Evolutionary conservation across 2,329 filamentous ascomycete species (phyloP).

Genomic region (Pyrenochaeta sp.): DNA sequence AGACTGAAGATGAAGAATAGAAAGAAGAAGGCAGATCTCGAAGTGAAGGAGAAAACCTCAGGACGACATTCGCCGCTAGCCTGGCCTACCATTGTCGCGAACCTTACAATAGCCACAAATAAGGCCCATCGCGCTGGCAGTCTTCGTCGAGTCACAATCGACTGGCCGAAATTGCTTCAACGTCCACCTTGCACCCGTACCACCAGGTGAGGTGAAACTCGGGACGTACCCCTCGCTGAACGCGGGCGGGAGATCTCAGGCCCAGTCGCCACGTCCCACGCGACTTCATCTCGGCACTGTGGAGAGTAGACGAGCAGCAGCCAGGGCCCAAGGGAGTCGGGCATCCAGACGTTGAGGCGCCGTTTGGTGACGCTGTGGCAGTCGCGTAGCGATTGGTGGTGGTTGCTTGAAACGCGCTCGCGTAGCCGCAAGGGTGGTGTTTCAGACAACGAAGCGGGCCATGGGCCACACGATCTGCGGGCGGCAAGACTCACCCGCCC

Average conservation of each 20-base stretch:
- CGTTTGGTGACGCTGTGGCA: slow-evolving; percentile 36
- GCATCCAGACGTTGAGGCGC: slow-evolving; percentile 33
- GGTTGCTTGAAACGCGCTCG: slow-evolving; percentile 36
- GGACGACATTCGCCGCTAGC: slow-evolving; percentile 30
- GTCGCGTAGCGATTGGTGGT: slow-evolving; percentile 47
- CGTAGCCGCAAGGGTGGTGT: slow-evolving; percentile 31
- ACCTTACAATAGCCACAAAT: slow-evolving; percentile 40
- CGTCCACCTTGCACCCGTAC: slow-evolving; percentile 25
- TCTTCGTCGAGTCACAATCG: slow-evolving; percentile 31
- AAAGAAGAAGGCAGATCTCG: slow-evolving; percentile 8
- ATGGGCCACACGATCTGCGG: slow-evolving; percentile 32
- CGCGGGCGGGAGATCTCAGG: slow-evolving; percentile 12
- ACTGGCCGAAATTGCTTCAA: slow-evolving; percentile 46
- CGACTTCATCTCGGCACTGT: slow-evolving; percentile 9
- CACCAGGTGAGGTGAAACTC: slow-evolving; percentile 39
- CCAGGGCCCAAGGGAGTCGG: slow-evolving; percentile 19
- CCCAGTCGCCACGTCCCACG: slow-evolving; percentile 23
- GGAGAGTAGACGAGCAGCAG: slow-evolving; percentile 12
- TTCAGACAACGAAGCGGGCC: slow-evolving; percentile 43
- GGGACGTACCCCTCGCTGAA: slow-evolving; percentile 24
- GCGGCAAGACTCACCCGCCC: slow-evolving; percentile 37
- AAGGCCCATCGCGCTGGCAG: slow-evolving; percentile 38
- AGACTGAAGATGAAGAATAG: slow-evolving; percentile 32
- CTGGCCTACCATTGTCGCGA: slow-evolving; percentile 33
- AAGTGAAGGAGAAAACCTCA: slow-evolving; percentile 31